phyloP scores from a whole-genome alignment of 768 basidiomycete genomes.

The Fomitopsis pulvina region DNA sequence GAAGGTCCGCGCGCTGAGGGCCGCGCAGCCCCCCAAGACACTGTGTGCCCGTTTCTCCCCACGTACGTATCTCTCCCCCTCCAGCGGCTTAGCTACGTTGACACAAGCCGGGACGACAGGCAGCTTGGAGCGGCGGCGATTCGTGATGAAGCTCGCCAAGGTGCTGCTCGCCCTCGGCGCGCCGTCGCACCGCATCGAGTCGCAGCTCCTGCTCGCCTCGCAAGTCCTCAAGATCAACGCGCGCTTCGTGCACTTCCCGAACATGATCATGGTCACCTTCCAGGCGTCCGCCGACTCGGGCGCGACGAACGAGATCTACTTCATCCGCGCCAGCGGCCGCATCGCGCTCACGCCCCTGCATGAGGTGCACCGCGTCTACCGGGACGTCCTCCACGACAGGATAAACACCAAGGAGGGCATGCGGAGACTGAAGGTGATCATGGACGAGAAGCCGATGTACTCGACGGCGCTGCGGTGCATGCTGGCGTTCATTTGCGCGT shows the following conservation, averaged over 20 bases:
- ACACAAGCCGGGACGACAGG: slow-evolving; percentile 1
- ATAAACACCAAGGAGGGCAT: slow-evolving; percentile 70
- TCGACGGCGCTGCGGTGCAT: slow-evolving; percentile 58
- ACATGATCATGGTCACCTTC: slow-evolving; percentile 76
- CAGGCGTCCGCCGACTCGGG: slow-evolving; percentile 54
- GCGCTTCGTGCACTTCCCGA: slow-evolving; percentile 78
- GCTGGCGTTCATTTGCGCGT: slow-evolving; percentile 71
- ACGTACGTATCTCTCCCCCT: not conserved
- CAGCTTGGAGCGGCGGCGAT: slow-evolving; percentile 36
- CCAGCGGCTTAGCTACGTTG: not conserved
- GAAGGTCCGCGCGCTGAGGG: slow-evolving; percentile 9
- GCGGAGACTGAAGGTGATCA: slow-evolving; percentile 53
- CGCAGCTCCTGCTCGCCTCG: slow-evolving; percentile 77
- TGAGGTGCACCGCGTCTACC: slow-evolving; percentile 78
- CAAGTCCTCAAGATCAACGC: slow-evolving; percentile 72
- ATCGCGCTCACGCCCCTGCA: slow-evolving; percentile 81
- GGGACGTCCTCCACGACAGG: slow-evolving; percentile 79
- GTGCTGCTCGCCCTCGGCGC: slow-evolving; percentile 89
- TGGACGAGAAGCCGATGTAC: slow-evolving; percentile 64
- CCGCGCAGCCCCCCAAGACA: slow-evolving; percentile 13
- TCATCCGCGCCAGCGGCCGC: slow-evolving; percentile 75
- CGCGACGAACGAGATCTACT: slow-evolving; percentile 72
- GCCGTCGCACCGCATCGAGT: slow-evolving; percentile 91
- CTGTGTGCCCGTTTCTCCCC: not conserved
- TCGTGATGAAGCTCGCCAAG: slow-evolving; percentile 81